Evolutionary conservation across 2,329 filamentous ascomycete species (phyloP), one percentile per base, ranked within the genome.

Genomic region (Epicoccum nigrum): DNA sequence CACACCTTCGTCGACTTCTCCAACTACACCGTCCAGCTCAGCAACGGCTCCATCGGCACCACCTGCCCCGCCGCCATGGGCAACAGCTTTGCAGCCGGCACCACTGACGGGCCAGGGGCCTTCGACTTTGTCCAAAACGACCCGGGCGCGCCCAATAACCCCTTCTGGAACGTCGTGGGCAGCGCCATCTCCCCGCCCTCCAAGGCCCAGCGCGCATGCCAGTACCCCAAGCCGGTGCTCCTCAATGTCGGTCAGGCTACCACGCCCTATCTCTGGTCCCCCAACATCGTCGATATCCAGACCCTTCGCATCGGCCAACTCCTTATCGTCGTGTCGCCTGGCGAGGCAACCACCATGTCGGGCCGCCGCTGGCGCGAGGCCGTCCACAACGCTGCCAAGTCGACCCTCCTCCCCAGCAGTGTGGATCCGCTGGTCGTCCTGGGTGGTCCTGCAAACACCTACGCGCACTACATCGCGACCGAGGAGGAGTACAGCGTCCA

Each of bases 81-180:
- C 5, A 96, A 94, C 69, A 92, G 89, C 0, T 97, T 97, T 69
- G 93, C 93, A 0, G 93, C 90, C 1, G 93, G 93, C 9, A 97
- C 93, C 0, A 90, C 90, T 0, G 93, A 97, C 70, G 91, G 93
- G 5, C 92, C 93, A 0, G 93, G 93, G 0, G 86, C 86, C 0
- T 96, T 96, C 65, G 93, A 97, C 73, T 97, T 97, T 70, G 94
- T 90, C 1, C 93, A 97, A 68, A 92, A 92, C 59, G 83, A 89
- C 58, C 86, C 87, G 0, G 86, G 86, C 25, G 79, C 83, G n/a
- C 87, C 90, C 0, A 82, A 86, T 32, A 92, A 89, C 58, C 91
- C 91, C 0, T 75, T 97, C 4, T 97, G 93, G 93, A 78, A 80
- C 19, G 77, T 90, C 7, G 90, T 95, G 2, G 86, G 89, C 2